Base-by-base conservation (phyloP, 2,329 filamentous ascomycete species). In the Didymellaceae sp. region DNA sequence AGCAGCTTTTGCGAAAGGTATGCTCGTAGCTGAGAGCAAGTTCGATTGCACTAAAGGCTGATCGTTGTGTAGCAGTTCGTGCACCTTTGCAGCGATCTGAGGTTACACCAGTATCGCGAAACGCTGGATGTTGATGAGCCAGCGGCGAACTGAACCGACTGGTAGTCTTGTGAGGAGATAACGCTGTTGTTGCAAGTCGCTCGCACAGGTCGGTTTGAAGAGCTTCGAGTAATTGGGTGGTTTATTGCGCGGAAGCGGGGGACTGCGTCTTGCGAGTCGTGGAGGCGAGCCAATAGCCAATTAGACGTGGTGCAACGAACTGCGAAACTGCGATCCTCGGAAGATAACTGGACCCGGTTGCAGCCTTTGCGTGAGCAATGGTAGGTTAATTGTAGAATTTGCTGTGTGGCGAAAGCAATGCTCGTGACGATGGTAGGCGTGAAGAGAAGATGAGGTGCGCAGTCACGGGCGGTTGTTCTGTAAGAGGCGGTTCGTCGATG, bases 231-330 rank as follows among this genome's bases (percentile, higher is more conserved):
- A 62, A 69, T 67, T 61, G 63, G 61, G 62, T 55, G 59, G 61
- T 57, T 57, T 55, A 58, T 64, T 62, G 62, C 59, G 66, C 57
- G 61, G 59, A 62, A 64, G 66, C 61, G 66, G 66, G 68, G 67
- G 63, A 58, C 61, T 60, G 61, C 58, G 49, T 52, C 69, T 69
- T 67, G 67, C 69, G 69, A 71, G 63, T 67, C 55, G 65, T 58
- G 60, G 63, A 58, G 52, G 61, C 50, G 47, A 60, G 32, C 55
- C 54, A 50, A 62, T 41, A 52, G 51, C 67, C 67, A 71, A 71
- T 69, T 47, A 57, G 47, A 49, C 33, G 48, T 38, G 52, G 55
- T 62, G 58, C 56, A 60, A 62, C 55, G 53, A 61, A 61, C 61
- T 57, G 61, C 59, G 66, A 59, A 59, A 55, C 59, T 56, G 61